Base-by-base conservation (phyloP, 345 rosid genomes). In the Arabidopsis suecica region DNA sequence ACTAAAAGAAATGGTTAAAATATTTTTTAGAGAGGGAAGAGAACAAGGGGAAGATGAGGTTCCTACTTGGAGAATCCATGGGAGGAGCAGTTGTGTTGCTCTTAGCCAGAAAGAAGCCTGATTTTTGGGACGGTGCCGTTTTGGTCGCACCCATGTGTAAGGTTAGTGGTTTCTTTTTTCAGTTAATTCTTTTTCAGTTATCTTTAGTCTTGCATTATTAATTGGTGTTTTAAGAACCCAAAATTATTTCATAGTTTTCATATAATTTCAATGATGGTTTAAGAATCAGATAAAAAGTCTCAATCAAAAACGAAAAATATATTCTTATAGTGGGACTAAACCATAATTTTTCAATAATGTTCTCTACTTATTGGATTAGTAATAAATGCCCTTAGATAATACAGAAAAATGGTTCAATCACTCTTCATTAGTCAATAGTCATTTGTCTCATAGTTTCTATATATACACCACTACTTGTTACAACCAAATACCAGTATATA, bases 111-210 rank as follows among this genome's bases (percentile, higher is more conserved):
- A 84, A 84, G 82, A 84, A 61, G 78, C 93, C 93, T 30, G 63
- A 81, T 4, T 92, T 77, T 40, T 92, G 99, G 97, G 89, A 86
- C 65, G 99, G 97, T 60, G 93, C 91, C 9, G 71, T 95, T 61
- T 59, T 92, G 77, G 90, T 83, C 41, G 97, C 97, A 3, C 99
- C 99, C 41, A 92, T 92, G 97, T 90, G 96, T 77, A 90, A 89
- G 96, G 99, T 92, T 41, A n/a, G 67, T 71, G 54, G 25, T 57
- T 22, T 68, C 50, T 25, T 5, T 48, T 34, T 36, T 7, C 16
- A 30, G 7, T 53, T 28, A 2, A 2, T 48, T 47, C 6, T 33
- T 49, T 16, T 5, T 10, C 25, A 60, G 22, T 33, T 33, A 36
- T 59, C 13, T 3, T 34, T 33, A 59, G 14, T 33, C 28, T 48